Evolutionary conservation across 2,329 filamentous ascomycete species (phyloP), one percentile per base, ranked within the genome.

Genomic region (Plenodomus biglobosus): DNA sequence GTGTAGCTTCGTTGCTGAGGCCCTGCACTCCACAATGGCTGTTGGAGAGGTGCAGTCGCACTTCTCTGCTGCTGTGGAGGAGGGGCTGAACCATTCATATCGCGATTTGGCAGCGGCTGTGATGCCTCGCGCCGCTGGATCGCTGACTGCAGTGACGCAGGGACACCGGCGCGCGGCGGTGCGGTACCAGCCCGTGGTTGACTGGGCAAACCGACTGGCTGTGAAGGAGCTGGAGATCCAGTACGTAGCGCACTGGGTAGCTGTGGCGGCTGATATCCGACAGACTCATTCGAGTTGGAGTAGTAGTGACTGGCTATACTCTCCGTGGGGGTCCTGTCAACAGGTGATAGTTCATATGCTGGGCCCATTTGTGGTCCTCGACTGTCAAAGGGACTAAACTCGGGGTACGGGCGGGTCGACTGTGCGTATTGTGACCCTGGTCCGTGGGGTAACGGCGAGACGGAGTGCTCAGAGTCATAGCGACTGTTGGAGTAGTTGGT

Each of bases 61-160:
- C 68, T 72, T 2, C 69, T 61, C 37, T 68, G 66, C 38, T 68
- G 66, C 3, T 59, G 27, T 15, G 7, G 27, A 32, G 49, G 49
- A 2, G 46, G 46, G 1, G 50, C 49, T 1, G 59, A 60, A 11
- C 53, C 54, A 18, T 52, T 61, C 53, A 64, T 65, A 3, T 53
- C 59, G 16, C 65, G 60, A 37, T 64, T 64, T 1, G 62, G 65
- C 1, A 68, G 41, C 10, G 69, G 66, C 15, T 70, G 62, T 7
- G 65, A 65, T 11, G 65, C 66, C 32, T 71, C 69, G 7, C 69
- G 65, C 18, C 68, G 62, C 50, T 70, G 69, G n/a, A 69, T 71
- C 11, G 68, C 65, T 1, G 68, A 67, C 41, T 69, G 68, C n/a
- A 71, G 51, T 2, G 61, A 52, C 7, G 67, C 55, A 11, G 69